A percentile compares a stretch with the other conserved stretches of the same genome.
Evolutionary conservation across 495 filamentous ascomycete genomes (phyloP).

Genomic region (Aspergillus nanangensis): DNA sequence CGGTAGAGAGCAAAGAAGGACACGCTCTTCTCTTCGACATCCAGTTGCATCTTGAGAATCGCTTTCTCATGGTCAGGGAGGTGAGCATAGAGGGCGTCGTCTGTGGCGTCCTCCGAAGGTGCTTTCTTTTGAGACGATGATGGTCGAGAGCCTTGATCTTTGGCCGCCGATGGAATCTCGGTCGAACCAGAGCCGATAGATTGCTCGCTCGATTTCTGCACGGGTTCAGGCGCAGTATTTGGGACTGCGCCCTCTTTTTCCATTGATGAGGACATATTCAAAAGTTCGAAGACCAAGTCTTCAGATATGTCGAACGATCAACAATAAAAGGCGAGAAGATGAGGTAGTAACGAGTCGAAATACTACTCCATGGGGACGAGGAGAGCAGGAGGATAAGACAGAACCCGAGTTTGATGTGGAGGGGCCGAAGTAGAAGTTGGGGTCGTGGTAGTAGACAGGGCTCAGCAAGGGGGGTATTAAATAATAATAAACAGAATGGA

Average conservation of each 20-base stretch:
- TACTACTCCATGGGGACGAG: constrained; percentile 12
- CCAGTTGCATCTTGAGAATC: constrained; percentile 67
- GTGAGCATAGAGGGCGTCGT: constrained; percentile 35
- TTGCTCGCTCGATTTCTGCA: constrained; percentile 12
- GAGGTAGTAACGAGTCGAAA: background rate
- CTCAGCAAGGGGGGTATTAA: no score
- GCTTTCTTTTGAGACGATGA: constrained; percentile 12
- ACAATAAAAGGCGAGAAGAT: background rate
- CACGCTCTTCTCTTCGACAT: constrained; percentile 60
- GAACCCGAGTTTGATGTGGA: background rate
- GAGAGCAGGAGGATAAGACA: background rate
- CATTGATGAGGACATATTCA: constrained; percentile 8
- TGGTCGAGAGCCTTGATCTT: constrained; percentile 13
- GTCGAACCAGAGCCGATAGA: constrained; percentile 21
- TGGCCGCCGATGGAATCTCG: constrained; percentile 10
- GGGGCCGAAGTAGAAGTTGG: no score
- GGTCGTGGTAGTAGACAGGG: no score
- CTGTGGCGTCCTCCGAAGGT: constrained; percentile 16
- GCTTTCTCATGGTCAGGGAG: constrained; percentile 52
- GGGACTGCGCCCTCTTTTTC: constrained; percentile 2
- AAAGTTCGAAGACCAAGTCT: constrained; percentile 3
- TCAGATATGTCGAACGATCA: background rate
- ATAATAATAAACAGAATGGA: no score
- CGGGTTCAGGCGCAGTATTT: constrained; percentile 4
- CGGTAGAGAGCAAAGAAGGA: constrained; percentile 67